Percentiles rank a stretch among this genome's conserved stretches.
Evolutionary conservation across 1,284 basidiomycete genomes (phyloP).

Genomic region (Sanghuangporus weigelae): DNA sequence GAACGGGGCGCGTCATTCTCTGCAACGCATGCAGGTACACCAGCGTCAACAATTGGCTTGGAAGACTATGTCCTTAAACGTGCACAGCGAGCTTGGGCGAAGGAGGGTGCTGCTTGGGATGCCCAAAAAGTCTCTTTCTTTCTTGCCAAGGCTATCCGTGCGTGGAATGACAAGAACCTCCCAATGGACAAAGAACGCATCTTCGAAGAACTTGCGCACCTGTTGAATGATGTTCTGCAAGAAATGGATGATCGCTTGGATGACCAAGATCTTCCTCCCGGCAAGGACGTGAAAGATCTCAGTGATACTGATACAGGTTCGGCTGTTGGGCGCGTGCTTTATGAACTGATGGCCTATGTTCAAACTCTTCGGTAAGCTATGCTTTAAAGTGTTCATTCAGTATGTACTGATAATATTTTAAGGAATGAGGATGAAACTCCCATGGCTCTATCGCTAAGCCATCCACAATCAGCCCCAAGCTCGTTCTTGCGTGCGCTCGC

Average conservation of each 20-base stretch:
- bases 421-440: conserved; percentile 12
- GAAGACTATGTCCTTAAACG: conserved; percentile 59
- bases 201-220: conserved; percentile 59
- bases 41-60: conserved; percentile 46
- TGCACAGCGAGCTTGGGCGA: conserved; percentile 67
- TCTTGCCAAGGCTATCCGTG: conserved; percentile 45
- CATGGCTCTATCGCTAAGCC: conserved; percentile 1
- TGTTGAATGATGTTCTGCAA: conserved; percentile 65
- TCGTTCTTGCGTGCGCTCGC: conserved; percentile 10
- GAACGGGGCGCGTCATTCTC: conserved; percentile 43
- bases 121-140: conserved; percentile 51
- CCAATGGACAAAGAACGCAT: conserved; percentile 46
- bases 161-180: conserved; percentile 39
- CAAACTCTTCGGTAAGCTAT: conserved; percentile 13
- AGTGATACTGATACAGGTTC: conserved; percentile 21
- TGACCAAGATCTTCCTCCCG: conserved; percentile 60
- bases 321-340: conserved; percentile 10
- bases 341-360: conserved; percentile 14
- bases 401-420: background rate
- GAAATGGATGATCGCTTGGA: conserved; percentile 61
- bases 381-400: background rate
- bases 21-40: conserved; percentile 55
- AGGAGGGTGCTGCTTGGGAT: conserved; percentile 60
- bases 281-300: conserved; percentile 31
- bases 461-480: background rate